phyloP scores from a whole-genome alignment of 2,329 filamentous ascomycete genomes.

The Venturia nashicola region DNA sequence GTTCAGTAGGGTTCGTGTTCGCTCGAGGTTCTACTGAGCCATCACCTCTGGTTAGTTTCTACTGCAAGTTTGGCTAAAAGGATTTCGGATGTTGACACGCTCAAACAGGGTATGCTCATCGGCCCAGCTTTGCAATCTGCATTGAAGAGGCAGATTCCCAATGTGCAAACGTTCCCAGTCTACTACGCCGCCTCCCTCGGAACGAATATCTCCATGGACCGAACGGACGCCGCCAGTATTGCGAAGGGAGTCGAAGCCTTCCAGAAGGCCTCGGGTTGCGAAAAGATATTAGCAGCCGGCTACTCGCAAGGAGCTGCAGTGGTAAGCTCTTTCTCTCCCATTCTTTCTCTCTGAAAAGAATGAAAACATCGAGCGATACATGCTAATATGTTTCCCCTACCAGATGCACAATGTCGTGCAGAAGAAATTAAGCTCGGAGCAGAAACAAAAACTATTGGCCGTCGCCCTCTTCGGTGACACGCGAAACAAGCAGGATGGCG shows the following conservation, averaged over 20 bases:
- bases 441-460: conserved; percentile 21
- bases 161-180: neutral
- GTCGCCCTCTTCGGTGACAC: conserved; percentile 31
- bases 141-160: neutral
- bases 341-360: no score
- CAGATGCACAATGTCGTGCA: conserved; percentile 8
- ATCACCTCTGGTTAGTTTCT: conserved; percentile 1
- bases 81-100: neutral
- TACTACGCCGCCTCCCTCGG: neutral
- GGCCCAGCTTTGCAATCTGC: neutral
- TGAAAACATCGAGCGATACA: no score
- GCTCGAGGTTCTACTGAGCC: conserved; percentile 9
- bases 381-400: no score
- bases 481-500: conserved; percentile 30
- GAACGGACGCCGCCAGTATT: conserved; percentile 8
- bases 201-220: conserved; percentile 2
- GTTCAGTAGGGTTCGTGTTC: conserved; percentile 3
- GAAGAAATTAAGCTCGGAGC: neutral
- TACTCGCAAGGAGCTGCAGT: conserved; percentile 10
- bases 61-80: no score
- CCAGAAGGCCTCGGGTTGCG: conserved; percentile 1
- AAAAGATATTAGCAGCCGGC: conserved; percentile 3
- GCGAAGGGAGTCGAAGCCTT: conserved; percentile 2
- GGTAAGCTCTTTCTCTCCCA: neutral
- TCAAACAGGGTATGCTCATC: conserved; percentile 4